Evolutionary conservation across 106 monocot genomes (phyloP).

Genomic region (Alisma plantagoaquatica): DNA sequence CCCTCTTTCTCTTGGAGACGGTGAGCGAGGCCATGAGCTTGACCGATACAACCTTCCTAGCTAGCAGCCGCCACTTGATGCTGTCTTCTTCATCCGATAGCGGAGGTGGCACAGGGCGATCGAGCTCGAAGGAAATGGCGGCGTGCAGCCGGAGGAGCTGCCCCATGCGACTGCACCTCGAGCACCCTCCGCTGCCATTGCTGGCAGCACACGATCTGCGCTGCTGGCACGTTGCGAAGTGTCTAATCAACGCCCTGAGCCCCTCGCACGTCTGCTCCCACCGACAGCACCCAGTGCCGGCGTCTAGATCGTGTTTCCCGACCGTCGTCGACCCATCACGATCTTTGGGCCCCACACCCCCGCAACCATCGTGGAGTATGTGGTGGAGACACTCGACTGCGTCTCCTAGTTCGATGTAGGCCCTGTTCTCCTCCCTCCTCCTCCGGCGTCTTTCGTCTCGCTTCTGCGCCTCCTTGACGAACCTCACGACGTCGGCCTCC

Average conservation of each 20-base stretch:
- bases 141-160: constrained; percentile 80
- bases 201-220: no score
- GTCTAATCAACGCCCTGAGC: constrained; percentile 51
- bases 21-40: constrained; percentile 37
- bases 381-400: constrained; percentile 57
- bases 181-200: constrained; percentile 12
- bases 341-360: constrained; percentile 27
- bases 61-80: constrained; percentile 47
- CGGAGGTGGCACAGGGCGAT: no score
- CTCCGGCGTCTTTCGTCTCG: constrained; percentile 23
- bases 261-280: constrained; percentile 25
- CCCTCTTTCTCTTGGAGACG: constrained; percentile 30
- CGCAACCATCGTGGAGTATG: constrained; percentile 53
- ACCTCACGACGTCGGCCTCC: constrained; percentile 34
- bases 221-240: constrained; percentile 38
- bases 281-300: constrained; percentile 16
- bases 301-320: constrained; percentile 9
- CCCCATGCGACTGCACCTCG: constrained; percentile 38
- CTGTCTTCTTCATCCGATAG: constrained; percentile 39
- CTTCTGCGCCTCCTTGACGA: constrained; percentile 38
- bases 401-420: constrained; percentile 50
- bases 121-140: constrained; percentile 31
- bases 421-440: constrained; percentile 21
- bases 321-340: no score
- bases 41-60: constrained; percentile 39